Percentiles rank a stretch among this genome's conserved stretches.
These are phyloP conservation scores for Blastocystis sp. DNA, from an alignment of 352 stramenopile species.

Conservation along the genomic window DNA sequence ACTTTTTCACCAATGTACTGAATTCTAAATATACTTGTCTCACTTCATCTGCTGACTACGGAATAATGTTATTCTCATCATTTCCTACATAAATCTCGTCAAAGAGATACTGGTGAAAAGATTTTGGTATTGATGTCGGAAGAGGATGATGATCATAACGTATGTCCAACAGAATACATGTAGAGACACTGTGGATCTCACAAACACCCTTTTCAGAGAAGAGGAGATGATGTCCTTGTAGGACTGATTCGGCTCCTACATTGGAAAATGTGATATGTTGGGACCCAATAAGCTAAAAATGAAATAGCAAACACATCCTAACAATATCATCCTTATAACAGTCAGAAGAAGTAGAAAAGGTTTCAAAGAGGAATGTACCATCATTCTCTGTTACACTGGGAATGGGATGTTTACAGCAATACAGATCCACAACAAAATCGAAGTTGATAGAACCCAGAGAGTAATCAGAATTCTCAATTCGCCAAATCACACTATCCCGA, in stretches of 20 bases:
- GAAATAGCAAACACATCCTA: too few relatives aligned
- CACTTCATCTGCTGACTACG: conserved; percentile 28
- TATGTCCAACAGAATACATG: conserved; percentile 16
- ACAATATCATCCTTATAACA: not conserved
- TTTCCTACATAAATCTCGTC: not conserved
- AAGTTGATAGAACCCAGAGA: conserved; percentile 33
- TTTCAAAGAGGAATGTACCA: not conserved
- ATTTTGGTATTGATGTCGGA: not conserved
- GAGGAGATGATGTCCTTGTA: conserved; percentile 11
- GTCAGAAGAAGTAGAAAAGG: not conserved
- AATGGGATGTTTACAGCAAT: not conserved
- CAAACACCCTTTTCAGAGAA: conserved; percentile 32
- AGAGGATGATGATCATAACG: conserved; percentile 31
- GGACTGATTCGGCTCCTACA: conserved; percentile 3
- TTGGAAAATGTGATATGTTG: conserved; percentile 26
- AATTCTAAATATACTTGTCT: conserved; percentile 40
- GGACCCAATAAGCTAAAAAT: not conserved
- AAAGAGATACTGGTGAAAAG: conserved; percentile 34
- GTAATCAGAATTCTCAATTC: conserved; percentile 31
- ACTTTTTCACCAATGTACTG: conserved; percentile 19
- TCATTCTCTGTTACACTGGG: not conserved
- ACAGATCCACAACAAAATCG: conserved; percentile 24
- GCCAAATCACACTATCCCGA: conserved; percentile 22
- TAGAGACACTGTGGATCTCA: conserved; percentile 12
- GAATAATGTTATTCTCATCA: not conserved